A percentile compares a stretch with the other conserved stretches of the same genome.
phyloP scores from a whole-genome alignment of 805 yeast genomes.

The Torulaspora delbrueckii region DNA sequence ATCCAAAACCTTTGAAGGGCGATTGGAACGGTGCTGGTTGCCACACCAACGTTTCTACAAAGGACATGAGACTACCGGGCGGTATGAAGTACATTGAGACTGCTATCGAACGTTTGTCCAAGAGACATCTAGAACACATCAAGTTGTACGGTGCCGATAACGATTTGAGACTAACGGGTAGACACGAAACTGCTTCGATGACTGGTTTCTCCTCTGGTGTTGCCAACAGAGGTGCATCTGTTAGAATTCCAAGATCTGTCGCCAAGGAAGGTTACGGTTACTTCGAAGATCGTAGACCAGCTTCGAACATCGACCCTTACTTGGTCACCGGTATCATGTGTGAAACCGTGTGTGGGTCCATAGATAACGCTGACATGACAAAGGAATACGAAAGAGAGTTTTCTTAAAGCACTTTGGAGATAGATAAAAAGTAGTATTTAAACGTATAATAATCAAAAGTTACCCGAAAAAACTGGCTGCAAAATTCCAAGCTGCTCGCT shows the following conservation, averaged over 20 bases:
- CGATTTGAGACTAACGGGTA: conserved; percentile 92
- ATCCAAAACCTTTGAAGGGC: conserved; percentile 98
- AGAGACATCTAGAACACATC: conserved; percentile 96
- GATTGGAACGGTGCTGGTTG: conserved; percentile 99
- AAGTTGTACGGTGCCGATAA: conserved; percentile 93
- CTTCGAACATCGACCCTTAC: conserved; percentile 98
- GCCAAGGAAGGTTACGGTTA: conserved; percentile 97
- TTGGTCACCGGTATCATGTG: conserved; percentile 97
- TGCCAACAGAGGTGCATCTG: conserved; percentile 99
- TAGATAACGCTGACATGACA: conserved; percentile 91
- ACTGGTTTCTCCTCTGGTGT: conserved; percentile 92
- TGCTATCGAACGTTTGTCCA: conserved; percentile 88
- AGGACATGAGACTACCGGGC: conserved; percentile 86
- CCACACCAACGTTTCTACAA: conserved; percentile 97
- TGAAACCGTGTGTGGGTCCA: conserved; percentile 93
- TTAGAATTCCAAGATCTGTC: conserved; percentile 98
- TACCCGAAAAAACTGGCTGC: background rate
- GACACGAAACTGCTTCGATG: conserved; percentile 97
- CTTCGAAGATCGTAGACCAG: conserved; percentile 99
- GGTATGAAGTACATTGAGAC: conserved; percentile 93
- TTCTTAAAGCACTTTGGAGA: conserved; percentile 19
- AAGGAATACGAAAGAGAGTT: conserved; percentile 81
- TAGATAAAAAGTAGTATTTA: background rate
- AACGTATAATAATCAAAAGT: background rate
- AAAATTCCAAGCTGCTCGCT: background rate